Base-by-base conservation (phyloP, 2,329 filamentous ascomycete species). In the Colletotrichum echinochloae region DNA sequence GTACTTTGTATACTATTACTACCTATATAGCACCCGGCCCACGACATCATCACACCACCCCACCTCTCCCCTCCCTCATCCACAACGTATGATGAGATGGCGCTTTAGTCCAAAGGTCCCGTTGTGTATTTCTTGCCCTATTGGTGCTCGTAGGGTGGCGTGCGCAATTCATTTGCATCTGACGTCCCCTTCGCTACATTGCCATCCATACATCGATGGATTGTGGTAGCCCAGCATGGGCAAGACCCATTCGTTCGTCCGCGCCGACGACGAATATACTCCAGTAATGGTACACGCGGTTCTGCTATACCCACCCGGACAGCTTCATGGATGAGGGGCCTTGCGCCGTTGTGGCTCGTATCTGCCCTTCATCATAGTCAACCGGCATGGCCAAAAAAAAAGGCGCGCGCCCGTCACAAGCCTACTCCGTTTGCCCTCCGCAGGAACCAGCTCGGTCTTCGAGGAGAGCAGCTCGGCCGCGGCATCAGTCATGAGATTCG, bases 321-420 rank as follows among this genome's bases (percentile, higher is more conserved):
- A 28, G 23, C 68, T 59, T 52, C 68, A 71, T 71, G 64, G 68
- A 63, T 71, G 60, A 68, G 68, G 64, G 39, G 41, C 64, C n/a
- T 71, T 71, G 65, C 68, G 46, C 51, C 64, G 65, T 68, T 57
- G 64, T 71, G 68, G 64, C 59, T 62, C 68, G 64, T 64, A 71
- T 71, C 52, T 63, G 41, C 59, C 52, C 57, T 59, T 68, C 52
- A 41, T 41, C 59, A 57, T 46, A 59, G 48, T 30, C 44, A 62
- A 56, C 26, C 37, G 57, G 46, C 68, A 52, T 44, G 51, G 33
- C 41, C 28, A 33, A 48, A 60, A 60, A 55, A 37, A 37, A 37
- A 23, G 14, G n/a, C 23, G 28, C 39, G 59, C 37, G 64, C 11
- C 68, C 60, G 63, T 68, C 64, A 62, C 44, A 62, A 66, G 51